phyloP scores from a whole-genome alignment of 306 rosid genomes.

The Quercus ilex region DNA sequence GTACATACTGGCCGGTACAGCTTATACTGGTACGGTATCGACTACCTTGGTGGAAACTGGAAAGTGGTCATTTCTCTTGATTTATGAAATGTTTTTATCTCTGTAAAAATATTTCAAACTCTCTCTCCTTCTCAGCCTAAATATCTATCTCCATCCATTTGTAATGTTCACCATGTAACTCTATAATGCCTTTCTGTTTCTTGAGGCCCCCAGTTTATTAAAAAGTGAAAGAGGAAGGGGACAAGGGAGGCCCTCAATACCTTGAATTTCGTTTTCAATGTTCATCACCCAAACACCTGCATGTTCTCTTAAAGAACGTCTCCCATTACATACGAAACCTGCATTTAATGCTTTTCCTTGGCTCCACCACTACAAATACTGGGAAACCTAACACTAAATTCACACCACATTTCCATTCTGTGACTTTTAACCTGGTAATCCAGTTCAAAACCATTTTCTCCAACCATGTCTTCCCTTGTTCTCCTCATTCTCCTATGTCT shows the following conservation, averaged over 20 bases:
- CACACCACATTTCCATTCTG: background rate
- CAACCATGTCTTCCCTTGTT: constrained; percentile 45
- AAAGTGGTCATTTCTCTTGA: background rate
- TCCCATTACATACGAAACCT: constrained; percentile 35
- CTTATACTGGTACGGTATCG: fast-evolving
- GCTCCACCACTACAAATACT: constrained; percentile 39
- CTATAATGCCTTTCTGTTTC: background rate
- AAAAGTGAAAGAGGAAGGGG: constrained; percentile 32
- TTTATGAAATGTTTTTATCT: background rate
- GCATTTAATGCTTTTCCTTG: constrained; percentile 56
- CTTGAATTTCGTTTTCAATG: constrained; percentile 44
- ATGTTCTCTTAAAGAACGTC: constrained; percentile 78
- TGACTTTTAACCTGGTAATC: background rate
- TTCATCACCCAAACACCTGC: constrained; percentile 73
- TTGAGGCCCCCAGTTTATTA: constrained; percentile 1
- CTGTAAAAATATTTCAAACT: background rate
- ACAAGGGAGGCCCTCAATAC: constrained; percentile 64
- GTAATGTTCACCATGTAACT: background rate
- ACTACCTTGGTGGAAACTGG: too few species aligned
- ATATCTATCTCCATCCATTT: background rate
- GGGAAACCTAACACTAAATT: constrained; percentile 10
- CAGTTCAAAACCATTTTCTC: background rate
- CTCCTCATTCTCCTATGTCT: constrained; percentile 31
- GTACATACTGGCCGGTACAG: too few species aligned
- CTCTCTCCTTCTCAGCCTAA: too few species aligned